Evolutionary conservation across 768 basidiomycete species (phyloP).

Genomic region (Fibroporia radiculosa): DNA sequence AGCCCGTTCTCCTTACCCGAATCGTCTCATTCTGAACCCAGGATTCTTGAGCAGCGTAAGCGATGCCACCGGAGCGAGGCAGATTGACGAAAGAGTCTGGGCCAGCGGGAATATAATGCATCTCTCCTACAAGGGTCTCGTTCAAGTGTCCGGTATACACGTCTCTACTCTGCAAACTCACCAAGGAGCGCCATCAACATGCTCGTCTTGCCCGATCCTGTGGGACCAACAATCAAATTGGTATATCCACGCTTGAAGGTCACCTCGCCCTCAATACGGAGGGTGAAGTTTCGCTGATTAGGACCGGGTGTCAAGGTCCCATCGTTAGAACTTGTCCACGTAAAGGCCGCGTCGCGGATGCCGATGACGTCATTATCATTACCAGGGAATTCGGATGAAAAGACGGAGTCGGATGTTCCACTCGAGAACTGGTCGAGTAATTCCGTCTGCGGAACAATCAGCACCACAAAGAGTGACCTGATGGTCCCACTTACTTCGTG

Average conservation of each 20-base stretch:
- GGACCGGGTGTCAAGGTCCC: conserved; percentile 25
- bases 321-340: conserved; percentile 41
- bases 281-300: conserved; percentile 35
- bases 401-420: background rate
- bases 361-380: conserved; percentile 38
- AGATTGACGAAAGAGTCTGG: conserved; percentile 63
- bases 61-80: conserved; percentile 61
- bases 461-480: background rate
- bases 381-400: no score
- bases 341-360: conserved; percentile 47
- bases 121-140: conserved; percentile 43
- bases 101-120: conserved; percentile 48
- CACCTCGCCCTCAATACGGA: conserved; percentile 46
- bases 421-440: background rate
- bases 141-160: background rate
- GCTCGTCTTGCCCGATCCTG: conserved; percentile 54
- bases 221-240: conserved; percentile 55
- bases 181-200: conserved; percentile 55
- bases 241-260: conserved; percentile 44
- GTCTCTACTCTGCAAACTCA: background rate
- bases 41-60: conserved; percentile 78
- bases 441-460: background rate
- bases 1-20: conserved; percentile 27
- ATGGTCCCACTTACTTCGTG: background rate
- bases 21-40: conserved; percentile 84